Evolutionary conservation across 2,329 filamentous ascomycete genomes (phyloP), one percentile per base, ranked within the genome.

Genomic region (Aspergillus sp.): DNA sequence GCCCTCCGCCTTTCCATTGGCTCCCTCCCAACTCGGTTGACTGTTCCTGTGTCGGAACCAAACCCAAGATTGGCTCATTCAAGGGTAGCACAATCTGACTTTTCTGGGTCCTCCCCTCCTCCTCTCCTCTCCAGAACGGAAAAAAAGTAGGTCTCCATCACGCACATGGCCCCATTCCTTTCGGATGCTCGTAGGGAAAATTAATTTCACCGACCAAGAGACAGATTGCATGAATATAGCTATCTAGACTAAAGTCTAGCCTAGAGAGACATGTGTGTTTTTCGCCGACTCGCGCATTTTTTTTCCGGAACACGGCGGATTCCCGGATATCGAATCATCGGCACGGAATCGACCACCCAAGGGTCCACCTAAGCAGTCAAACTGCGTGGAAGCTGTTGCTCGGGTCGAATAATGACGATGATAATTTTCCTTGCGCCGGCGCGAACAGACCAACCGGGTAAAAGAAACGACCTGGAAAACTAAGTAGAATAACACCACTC

Each of bases 1-100:
- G 54, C 54, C 25, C 39, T 17, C 27, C 6, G 27, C 25, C 15
- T n/a, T 21, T 30, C 36, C 36, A 42, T 52, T 27, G 47, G 48
- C 13, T 36, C 32, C 32, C 32, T 36, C 32, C 32, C 27, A 11
- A 38, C 6, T 25, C 19, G 19, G 39, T 10, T 30, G n/a, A 23
- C 25, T 42, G 56, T 58, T 58, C 48, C 56, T 53, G 56, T 21
- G 25, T 30, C 53, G 32, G 53, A 19, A 21, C 53, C 39, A 47
- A 36, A 21, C 21, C 41, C 23, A 42, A 30, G n/a, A 44, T 30
- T 44, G 38, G 38, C 39, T 52, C n/a, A 15, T 8, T 36, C 32
- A 19, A 23, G 19, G 23, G 19, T 36, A 55, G 23, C 25, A 55
- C 53, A 55, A 55, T 55, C 53, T 55, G 39, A 55, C 41, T 32